phyloP scores from a whole-genome alignment of 108 stramenopile genomes.

The Licmophora abbreviata region DNA sequence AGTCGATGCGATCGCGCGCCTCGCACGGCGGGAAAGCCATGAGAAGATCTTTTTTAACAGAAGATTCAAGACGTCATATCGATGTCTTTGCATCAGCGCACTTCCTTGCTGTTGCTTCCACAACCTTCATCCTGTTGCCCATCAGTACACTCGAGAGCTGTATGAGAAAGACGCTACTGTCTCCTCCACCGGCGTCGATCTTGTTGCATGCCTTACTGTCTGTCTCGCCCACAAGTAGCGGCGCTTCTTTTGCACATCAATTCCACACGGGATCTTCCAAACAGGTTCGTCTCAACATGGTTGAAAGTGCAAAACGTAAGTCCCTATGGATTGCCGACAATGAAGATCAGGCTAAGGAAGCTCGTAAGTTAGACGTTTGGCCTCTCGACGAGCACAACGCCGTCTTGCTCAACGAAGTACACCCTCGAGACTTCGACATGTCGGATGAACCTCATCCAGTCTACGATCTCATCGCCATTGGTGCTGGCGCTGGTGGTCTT shows the following conservation, averaged over 20 bases:
- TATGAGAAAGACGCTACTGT: not conserved
- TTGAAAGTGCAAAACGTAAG: no score
- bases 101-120: no score
- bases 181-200: not conserved
- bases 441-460: slow-evolving; percentile 26
- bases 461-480: slow-evolving; percentile 89
- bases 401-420: slow-evolving; percentile 58
- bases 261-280: no score
- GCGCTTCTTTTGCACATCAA: not conserved
- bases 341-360: slow-evolving; percentile 22
- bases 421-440: slow-evolving; percentile 32
- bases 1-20: no score
- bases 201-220: not conserved
- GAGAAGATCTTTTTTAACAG: no score
- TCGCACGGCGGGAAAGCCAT: no score
- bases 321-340: slow-evolving; percentile 19
- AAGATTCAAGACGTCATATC: no score
- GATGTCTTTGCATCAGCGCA: no score
- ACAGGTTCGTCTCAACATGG: no score
- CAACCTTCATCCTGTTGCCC: no score
- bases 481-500: slow-evolving; percentile 81
- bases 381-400: slow-evolving; percentile 64
- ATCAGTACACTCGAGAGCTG: not conserved
- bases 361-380: slow-evolving; percentile 48
- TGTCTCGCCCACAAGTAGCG: slow-evolving; percentile 1